Conservation (phyloP, 2,329 filamentous ascomycete genomes). For the Pseudogymnoascus sp. region DNA sequence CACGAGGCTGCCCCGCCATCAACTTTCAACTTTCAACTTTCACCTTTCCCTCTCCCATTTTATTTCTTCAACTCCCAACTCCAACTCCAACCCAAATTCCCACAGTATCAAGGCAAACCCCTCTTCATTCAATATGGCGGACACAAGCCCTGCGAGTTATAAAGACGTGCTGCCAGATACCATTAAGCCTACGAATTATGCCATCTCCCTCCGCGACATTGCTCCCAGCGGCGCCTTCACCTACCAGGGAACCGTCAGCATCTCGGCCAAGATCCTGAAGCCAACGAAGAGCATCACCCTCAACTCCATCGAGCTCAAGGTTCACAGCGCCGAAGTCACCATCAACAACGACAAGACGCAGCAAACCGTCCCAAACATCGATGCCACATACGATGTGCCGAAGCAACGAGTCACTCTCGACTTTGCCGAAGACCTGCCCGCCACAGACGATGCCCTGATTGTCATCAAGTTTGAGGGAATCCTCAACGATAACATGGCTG, state of each 20-base stretch:
- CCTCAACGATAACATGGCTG: slow-evolving; percentile 86
- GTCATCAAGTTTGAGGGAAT: slow-evolving; percentile 68
- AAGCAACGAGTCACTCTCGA: slow-evolving; percentile 73
- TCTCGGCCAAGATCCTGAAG: slow-evolving; percentile 64
- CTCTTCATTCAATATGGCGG: not conserved
- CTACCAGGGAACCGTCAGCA: slow-evolving; percentile 79
- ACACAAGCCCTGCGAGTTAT: slow-evolving; percentile 29
- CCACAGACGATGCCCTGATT: slow-evolving; percentile 57
- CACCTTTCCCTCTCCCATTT: not conserved
- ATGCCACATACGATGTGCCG: slow-evolving; percentile 72
- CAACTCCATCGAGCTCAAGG: slow-evolving; percentile 77
- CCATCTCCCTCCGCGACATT: slow-evolving; percentile 70
- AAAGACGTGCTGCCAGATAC: slow-evolving; percentile 53
- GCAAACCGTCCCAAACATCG: slow-evolving; percentile 50
- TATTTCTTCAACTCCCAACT: not conserved
- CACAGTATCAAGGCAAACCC: not conserved
- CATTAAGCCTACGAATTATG: slow-evolving; percentile 80
- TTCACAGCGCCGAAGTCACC: slow-evolving; percentile 57
- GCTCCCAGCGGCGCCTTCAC: slow-evolving; percentile 61
- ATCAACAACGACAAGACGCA: slow-evolving; percentile 49
- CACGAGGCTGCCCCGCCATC: not conserved
- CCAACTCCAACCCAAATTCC: no score
- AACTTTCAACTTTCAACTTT: not conserved
- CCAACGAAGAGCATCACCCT: slow-evolving; percentile 69
- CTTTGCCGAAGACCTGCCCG: slow-evolving; percentile 64